Base-by-base conservation (phyloP, 2,329 filamentous ascomycete genomes). In the Arthrinium puccinioides region DNA sequence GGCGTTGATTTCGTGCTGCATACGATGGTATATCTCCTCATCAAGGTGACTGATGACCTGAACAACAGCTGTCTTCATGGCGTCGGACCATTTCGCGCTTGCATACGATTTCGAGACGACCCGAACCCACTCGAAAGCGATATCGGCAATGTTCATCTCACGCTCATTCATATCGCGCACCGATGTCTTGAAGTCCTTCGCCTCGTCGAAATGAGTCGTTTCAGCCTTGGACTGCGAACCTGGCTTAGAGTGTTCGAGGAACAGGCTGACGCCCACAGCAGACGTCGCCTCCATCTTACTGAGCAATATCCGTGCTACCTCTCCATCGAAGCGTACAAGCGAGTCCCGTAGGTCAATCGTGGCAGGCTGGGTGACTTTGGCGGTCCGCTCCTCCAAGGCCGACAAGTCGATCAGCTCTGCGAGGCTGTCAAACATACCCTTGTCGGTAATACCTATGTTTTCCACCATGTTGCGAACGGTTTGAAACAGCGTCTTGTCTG, bases 191-290 rank as follows among this genome's bases (percentile, higher is more conserved):
- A 84, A 54, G 0, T 74, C 74, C 28, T 64, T 65, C 1, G 62
- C 59, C 37, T 78, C 74, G 15, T 76, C 64, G 43, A 80, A 77
- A 0, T 54, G 47, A 1, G 67, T 61, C 3, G 61, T 64, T n/a
- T 63, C 64, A 2, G 60, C 58, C 16, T 66, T 60, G 34, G 72
- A 68, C 47, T 75, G 69, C 1, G 72, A 66, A 4, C 68, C 67
- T 0, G 71, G 62, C 45, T 79, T 80, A 2, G 76, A 71, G 47
- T 82, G 75, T 45, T 82, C 78, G 4, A 82, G 63, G 46, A 82
- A 82, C 4, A 75, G 76, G 1, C 72, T 76, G 13, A 79, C 62
- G 8, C 74, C 74, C 21, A 75, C 58, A 9, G 67, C 66, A 0
- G 69, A 62, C 16, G 33, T 36, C 8, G 66, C 60, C 31, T 74